These are phyloP conservation scores for Sarocladium oryzae DNA, from an alignment of 2,329 filamentous ascomycete species.

Conservation along the genomic window DNA sequence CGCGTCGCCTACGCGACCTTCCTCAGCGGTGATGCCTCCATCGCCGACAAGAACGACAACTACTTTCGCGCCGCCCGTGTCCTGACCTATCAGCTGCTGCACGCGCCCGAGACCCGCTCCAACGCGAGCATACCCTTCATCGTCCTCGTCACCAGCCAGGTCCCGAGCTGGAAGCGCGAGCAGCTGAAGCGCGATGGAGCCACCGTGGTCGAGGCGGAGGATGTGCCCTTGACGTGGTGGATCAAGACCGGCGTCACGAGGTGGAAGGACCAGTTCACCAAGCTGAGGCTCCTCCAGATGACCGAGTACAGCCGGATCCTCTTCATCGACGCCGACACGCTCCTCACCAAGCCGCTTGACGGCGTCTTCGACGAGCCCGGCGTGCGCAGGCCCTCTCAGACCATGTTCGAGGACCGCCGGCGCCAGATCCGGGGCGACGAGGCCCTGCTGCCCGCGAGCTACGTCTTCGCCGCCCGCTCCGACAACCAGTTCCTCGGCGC, in stretches of 20 bases:
- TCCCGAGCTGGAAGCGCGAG: slow-evolving; percentile 23
- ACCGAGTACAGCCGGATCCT: slow-evolving; percentile 32
- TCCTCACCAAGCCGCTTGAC: slow-evolving; percentile 20
- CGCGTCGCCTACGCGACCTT: slow-evolving; percentile 4
- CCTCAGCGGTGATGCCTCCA: background rate
- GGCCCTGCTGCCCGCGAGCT: slow-evolving; percentile 22
- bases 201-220: slow-evolving; percentile 27
- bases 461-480: slow-evolving; percentile 26
- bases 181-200: slow-evolving; percentile 31
- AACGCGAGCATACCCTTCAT: slow-evolving; percentile 20
- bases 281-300: slow-evolving; percentile 34
- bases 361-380: slow-evolving; percentile 14
- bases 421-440: slow-evolving; percentile 21
- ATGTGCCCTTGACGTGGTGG: slow-evolving; percentile 22
- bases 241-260: slow-evolving; percentile 28
- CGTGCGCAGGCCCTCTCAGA: background rate
- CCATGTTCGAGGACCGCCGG: background rate
- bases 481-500: slow-evolving; percentile 25
- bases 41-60: slow-evolving; percentile 6
- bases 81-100: slow-evolving; percentile 34
- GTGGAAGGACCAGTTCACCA: slow-evolving; percentile 36
- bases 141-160: slow-evolving; percentile 27
- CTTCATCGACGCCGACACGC: slow-evolving; percentile 37
- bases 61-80: slow-evolving; percentile 33
- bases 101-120: slow-evolving; percentile 27